A percentile compares a stretch with the other conserved stretches of the same genome.
These are phyloP conservation scores for Eutreptiella sp. DNA, from an alignment of 208 protist genomes.

Conservation along the genomic window DNA sequence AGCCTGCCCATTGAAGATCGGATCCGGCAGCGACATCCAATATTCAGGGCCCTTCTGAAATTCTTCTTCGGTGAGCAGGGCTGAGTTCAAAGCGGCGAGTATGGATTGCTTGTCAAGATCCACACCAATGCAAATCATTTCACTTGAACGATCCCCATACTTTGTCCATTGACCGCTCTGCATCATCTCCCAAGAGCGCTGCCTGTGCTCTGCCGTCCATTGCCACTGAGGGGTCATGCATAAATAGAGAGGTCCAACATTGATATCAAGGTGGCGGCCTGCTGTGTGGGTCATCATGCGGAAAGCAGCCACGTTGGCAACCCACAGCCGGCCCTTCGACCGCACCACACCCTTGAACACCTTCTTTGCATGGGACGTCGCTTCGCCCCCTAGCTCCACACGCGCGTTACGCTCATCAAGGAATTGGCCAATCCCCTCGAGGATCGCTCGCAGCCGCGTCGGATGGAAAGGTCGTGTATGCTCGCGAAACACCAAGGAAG, in stretches of 20 bases:
- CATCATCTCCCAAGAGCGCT: no score
- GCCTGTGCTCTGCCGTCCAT: no score
- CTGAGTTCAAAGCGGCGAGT: neutral
- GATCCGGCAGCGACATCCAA: no score
- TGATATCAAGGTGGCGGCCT: constrained; percentile 14
- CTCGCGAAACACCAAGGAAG: constrained; percentile 47
- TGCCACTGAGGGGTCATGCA: neutral
- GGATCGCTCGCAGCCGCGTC: constrained; percentile 31
- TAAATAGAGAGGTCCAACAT: neutral
- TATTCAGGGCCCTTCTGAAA: no score
- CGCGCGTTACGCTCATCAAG: neutral
- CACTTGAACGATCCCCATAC: constrained; percentile 6
- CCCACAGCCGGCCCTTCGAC: constrained; percentile 54
- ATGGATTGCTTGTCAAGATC: constrained; percentile 7
- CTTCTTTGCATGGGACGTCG: neutral
- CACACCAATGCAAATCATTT: constrained; percentile 25
- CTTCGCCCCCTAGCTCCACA: neutral
- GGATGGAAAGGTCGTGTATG: constrained; percentile 53
- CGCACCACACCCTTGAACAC: constrained; percentile 35
- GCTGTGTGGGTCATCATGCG: no score
- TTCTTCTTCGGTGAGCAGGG: constrained; percentile 27
- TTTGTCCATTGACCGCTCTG: constrained; percentile 8
- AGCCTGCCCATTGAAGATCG: no score
- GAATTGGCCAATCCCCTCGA: neutral
- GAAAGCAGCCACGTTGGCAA: constrained; percentile 27